These are phyloP conservation scores for Cicer pinnatifidum DNA, from an alignment of 306 rosid genomes.

Conservation along the genomic window DNA sequence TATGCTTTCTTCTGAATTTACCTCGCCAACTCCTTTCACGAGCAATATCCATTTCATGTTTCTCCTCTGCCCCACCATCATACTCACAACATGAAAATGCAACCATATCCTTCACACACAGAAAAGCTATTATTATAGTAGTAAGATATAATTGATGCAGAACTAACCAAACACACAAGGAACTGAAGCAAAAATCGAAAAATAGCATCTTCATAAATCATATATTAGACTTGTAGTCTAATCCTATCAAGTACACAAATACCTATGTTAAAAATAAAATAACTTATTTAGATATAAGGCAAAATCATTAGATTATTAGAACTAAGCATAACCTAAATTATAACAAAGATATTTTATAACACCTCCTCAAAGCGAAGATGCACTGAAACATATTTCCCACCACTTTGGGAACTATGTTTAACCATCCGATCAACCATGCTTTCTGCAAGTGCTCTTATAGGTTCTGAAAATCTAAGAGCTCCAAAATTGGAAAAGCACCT, in stretches of 20 bases:
- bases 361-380: constrained; percentile 99
- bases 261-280: constrained; percentile 13
- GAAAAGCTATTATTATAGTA: constrained; percentile 22
- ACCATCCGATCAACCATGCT: constrained; percentile 90
- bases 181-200: not conserved
- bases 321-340: not conserved
- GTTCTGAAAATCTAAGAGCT: constrained; percentile 82
- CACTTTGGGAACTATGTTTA: constrained; percentile 71
- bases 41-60: constrained; percentile 92
- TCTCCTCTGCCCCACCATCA: constrained; percentile 94
- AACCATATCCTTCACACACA: constrained; percentile 81
- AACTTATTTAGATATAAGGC: not conserved
- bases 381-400: constrained; percentile 90
- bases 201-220: constrained; percentile 32
- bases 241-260: constrained; percentile 29
- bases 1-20: constrained; percentile 86
- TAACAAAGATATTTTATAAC: constrained; percentile 36
- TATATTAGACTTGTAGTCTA: constrained; percentile 3
- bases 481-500: constrained; percentile 87
- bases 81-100: constrained; percentile 97
- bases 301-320: constrained; percentile 13
- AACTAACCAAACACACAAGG: constrained; percentile 2
- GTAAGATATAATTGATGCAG: constrained; percentile 22
- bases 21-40: constrained; percentile 99
- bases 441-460: constrained; percentile 83